phyloP scores from a whole-genome alignment of 305 asterid genomes.

The Solanum chacoense region DNA sequence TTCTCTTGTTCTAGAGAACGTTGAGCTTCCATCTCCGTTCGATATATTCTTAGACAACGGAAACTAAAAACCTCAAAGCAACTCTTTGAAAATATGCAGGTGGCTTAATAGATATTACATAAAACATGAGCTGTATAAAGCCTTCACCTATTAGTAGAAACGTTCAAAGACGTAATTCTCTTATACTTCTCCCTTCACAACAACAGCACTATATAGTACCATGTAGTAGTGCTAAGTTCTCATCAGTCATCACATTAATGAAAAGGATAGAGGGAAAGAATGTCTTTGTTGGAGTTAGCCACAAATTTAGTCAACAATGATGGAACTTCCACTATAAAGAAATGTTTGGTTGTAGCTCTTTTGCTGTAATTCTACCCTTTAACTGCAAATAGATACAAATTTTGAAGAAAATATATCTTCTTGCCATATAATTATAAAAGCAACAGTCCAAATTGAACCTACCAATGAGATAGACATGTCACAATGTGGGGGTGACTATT shows the following conservation, averaged over 20 bases:
- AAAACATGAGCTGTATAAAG: background rate
- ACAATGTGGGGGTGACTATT: background rate
- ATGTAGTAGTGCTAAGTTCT: background rate
- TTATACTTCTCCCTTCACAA: background rate
- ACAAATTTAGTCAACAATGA: background rate
- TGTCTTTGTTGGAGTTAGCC: background rate
- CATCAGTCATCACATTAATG: background rate
- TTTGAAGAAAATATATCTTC: background rate
- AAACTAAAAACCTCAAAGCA: background rate
- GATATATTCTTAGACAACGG: background rate
- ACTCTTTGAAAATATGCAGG: background rate
- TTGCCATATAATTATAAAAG: background rate
- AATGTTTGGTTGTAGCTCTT: background rate
- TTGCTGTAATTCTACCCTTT: background rate
- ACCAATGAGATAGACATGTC: background rate
- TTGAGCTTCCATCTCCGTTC: background rate
- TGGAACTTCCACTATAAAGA: background rate
- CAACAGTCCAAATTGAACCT: background rate
- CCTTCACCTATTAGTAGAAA: background rate
- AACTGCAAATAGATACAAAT: background rate
- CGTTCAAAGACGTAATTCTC: background rate
- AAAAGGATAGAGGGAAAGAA: background rate
- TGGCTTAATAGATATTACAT: background rate
- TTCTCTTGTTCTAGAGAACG: background rate
- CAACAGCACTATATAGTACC: background rate